These are phyloP conservation scores for Myxozyma neotropica DNA, from an alignment of 805 yeast genomes.

Conservation along the genomic window DNA sequence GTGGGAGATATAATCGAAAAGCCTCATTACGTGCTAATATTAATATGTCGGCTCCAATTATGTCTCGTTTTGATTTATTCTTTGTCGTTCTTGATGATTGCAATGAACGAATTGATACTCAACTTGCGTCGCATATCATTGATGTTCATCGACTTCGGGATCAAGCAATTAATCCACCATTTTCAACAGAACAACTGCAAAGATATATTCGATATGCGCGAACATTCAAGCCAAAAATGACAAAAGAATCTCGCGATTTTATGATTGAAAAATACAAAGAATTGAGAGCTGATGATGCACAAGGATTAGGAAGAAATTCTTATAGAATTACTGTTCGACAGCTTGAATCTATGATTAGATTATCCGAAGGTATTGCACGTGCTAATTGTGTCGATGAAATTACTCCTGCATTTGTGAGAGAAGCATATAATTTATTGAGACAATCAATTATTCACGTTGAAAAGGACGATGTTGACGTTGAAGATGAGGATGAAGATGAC, in stretches of 20 bases:
- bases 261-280: conserved; percentile 81
- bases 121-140: conserved; percentile 89
- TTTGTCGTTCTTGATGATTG: conserved; percentile 94
- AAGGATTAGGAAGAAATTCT: conserved; percentile 76
- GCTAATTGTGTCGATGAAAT: conserved; percentile 93
- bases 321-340: conserved; percentile 97
- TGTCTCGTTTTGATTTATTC: conserved; percentile 96
- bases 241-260: conserved; percentile 74
- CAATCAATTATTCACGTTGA: conserved; percentile 93
- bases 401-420: conserved; percentile 82
- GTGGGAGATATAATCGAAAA: conserved; percentile 93
- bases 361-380: conserved; percentile 94
- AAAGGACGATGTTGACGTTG: conserved; percentile 86
- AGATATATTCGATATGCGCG: conserved; percentile 90
- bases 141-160: conserved; percentile 89
- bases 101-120: conserved; percentile 85
- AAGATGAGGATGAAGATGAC: conserved; percentile 54
- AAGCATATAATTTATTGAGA: conserved; percentile 85
- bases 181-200: conserved; percentile 80
- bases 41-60: conserved; percentile 96
- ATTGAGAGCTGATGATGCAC: conserved; percentile 85
- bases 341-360: conserved; percentile 72
- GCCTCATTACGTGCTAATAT: conserved; percentile 80
- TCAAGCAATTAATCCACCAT: conserved; percentile 87
- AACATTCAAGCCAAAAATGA: conserved; percentile 88